These are phyloP conservation scores for Torulaspora delbrueckii DNA, from an alignment of 805 yeast genomes.

Conservation along the genomic window DNA sequence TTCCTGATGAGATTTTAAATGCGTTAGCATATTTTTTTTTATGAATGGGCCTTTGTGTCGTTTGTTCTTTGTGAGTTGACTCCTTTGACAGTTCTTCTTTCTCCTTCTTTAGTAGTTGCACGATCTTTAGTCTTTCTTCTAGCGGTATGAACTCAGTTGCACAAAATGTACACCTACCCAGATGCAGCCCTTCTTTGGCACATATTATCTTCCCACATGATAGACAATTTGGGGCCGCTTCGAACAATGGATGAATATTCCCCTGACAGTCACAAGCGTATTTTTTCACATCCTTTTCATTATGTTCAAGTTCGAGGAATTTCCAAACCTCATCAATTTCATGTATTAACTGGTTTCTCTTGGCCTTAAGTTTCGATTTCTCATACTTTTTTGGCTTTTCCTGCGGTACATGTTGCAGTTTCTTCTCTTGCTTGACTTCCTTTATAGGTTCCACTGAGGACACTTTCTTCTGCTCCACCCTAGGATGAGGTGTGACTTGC, in stretches of 20 bases:
- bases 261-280: slow-evolving; percentile 78
- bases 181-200: slow-evolving; percentile 64
- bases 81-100: slow-evolving; percentile 39
- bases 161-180: slow-evolving; percentile 86
- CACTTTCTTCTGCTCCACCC: not conserved
- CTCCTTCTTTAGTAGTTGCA: slow-evolving; percentile 49
- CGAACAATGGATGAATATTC: slow-evolving; percentile 79
- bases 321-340: slow-evolving; percentile 62
- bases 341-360: slow-evolving; percentile 49
- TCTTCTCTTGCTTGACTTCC: not conserved
- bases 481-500: not conserved
- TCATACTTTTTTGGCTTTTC: not conserved
- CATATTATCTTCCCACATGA: slow-evolving; percentile 94
- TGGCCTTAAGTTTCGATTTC: slow-evolving; percentile 3
- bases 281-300: slow-evolving; percentile 18
- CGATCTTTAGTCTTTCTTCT: slow-evolving; percentile 58
- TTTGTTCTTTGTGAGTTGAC: slow-evolving; percentile 18
- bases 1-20: slow-evolving; percentile 53
- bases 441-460: not conserved
- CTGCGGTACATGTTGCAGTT: not conserved
- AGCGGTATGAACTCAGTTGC: slow-evolving; percentile 58
- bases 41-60: slow-evolving; percentile 17
- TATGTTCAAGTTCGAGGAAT: slow-evolving; percentile 43
- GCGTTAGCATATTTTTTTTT: slow-evolving; percentile 36
- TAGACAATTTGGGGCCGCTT: slow-evolving; percentile 87